Conservation (phyloP, 352 stramenopile species). For the Pythium sp. region DNA sequence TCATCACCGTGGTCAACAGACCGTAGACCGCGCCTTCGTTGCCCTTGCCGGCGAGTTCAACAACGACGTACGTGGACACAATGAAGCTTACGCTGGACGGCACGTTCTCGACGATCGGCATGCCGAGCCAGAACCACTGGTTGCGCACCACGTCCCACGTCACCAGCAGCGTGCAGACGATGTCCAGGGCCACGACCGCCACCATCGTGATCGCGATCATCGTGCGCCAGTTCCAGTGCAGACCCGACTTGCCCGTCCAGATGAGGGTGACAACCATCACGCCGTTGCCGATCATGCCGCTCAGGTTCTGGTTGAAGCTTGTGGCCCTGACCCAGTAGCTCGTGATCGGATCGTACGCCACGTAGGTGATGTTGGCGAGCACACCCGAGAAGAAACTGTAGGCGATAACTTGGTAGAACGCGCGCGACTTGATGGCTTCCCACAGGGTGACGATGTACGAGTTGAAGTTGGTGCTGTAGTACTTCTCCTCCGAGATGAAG, state of each 20-base stretch:
- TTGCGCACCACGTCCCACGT: conserved; percentile 26
- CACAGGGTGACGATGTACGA: conserved; percentile 22
- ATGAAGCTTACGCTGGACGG: conserved; percentile 24
- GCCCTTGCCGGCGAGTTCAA: conserved; percentile 27
- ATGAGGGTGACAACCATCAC: conserved; percentile 14
- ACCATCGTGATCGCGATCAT: conserved; percentile 17
- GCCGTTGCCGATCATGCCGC: conserved; percentile 13
- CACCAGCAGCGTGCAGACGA: conserved; percentile 20
- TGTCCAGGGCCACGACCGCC: conserved; percentile 14
- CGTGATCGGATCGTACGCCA: conserved; percentile 18
- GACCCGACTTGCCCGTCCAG: conserved; percentile 22
- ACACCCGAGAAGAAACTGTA: conserved; percentile 26
- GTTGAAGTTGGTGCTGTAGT: conserved; percentile 9
- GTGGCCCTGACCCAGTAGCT: conserved; percentile 17
- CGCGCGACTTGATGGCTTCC: conserved; percentile 17
- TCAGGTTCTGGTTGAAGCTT: conserved; percentile 9
- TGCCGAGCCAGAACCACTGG: conserved; percentile 29
- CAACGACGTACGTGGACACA: conserved; percentile 22
- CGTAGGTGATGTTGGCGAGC: conserved; percentile 20
- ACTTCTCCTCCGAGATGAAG: conserved; percentile 18
- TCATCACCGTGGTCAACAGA: conserved; percentile 27
- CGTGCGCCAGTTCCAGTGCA: conserved; percentile 25
- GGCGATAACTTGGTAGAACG: conserved; percentile 25
- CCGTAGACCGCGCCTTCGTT: conserved; percentile 32
- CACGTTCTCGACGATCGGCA: conserved; percentile 24